Conservation (phyloP, 2,329 filamentous ascomycete genomes). For the Colletotrichum sansevieriae region DNA sequence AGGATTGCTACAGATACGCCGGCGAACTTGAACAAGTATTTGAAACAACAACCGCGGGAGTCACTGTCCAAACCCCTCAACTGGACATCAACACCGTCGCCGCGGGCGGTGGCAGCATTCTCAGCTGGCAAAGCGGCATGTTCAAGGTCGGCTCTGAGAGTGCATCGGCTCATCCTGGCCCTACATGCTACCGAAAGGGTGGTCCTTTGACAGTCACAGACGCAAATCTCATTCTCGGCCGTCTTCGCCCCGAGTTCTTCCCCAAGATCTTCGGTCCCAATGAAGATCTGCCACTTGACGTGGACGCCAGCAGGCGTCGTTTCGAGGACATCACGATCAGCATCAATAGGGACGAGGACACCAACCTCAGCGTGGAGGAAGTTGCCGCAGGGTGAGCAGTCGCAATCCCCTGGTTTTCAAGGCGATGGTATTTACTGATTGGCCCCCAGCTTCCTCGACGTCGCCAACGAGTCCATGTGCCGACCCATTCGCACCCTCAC, state of each 20-base stretch:
- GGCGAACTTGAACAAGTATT: slow-evolving; percentile 61
- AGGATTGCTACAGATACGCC: slow-evolving; percentile 9
- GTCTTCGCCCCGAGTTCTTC: slow-evolving; percentile 73
- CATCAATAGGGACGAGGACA: slow-evolving; percentile 55
- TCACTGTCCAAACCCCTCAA: slow-evolving; percentile 63
- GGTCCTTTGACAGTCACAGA: slow-evolving; percentile 80
- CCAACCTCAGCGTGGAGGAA: slow-evolving; percentile 45
- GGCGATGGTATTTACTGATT: neutral
- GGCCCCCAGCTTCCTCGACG: slow-evolving; percentile 48
- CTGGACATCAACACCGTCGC: slow-evolving; percentile 79
- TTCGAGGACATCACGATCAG: slow-evolving; percentile 57
- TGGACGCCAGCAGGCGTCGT: slow-evolving; percentile 54
- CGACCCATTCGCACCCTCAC: slow-evolving; percentile 52
- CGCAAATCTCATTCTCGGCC: slow-evolving; percentile 77
- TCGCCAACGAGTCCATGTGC: slow-evolving; percentile 54
- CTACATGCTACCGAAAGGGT: slow-evolving; percentile 78
- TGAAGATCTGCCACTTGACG: slow-evolving; percentile 68
- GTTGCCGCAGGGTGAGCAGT: slow-evolving; percentile 63
- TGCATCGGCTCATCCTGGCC: slow-evolving; percentile 77
- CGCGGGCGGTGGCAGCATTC: slow-evolving; percentile 78
- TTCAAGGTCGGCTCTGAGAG: slow-evolving; percentile 81
- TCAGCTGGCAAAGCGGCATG: slow-evolving; percentile 79
- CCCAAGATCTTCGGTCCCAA: slow-evolving; percentile 79
- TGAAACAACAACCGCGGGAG: slow-evolving; percentile 81
- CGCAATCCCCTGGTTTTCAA: neutral